Conservation (phyloP, 1,284 basidiomycete genomes). For the Lignosus rhinocerotis region DNA sequence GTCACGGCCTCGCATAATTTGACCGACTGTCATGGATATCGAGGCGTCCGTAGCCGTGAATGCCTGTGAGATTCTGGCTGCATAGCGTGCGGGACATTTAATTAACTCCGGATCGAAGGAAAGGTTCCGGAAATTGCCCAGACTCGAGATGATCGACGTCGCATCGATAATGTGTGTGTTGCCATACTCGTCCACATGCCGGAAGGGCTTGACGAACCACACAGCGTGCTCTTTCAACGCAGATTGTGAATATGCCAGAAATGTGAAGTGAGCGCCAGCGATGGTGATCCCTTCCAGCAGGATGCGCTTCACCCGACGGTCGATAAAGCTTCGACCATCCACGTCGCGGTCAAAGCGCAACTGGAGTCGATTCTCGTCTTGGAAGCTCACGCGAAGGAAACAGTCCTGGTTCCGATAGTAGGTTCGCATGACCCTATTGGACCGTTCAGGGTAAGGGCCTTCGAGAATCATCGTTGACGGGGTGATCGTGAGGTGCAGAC, state of each 20-base stretch:
- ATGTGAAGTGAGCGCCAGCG: constrained; percentile 50
- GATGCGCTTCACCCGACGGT: constrained; percentile 42
- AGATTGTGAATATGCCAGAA: constrained; percentile 59
- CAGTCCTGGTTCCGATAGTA: constrained; percentile 49
- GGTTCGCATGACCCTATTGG: constrained; percentile 61
- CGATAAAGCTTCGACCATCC: constrained; percentile 48
- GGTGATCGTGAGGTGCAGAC: constrained; percentile 57
- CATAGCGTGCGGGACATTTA: constrained; percentile 69
- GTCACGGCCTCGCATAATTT: constrained; percentile 49
- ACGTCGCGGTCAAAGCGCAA: constrained; percentile 56
- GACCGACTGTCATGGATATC: constrained; percentile 51
- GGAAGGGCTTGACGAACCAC: constrained; percentile 60
- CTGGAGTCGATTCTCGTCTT: constrained; percentile 53
- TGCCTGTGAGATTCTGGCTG: constrained; percentile 68
- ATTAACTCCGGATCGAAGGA: constrained; percentile 46
- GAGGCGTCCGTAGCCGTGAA: constrained; percentile 72
- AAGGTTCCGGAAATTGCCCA: constrained; percentile 56
- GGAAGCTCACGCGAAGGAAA: constrained; percentile 67
- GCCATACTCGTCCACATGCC: constrained; percentile 25
- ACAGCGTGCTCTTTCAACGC: constrained; percentile 55
- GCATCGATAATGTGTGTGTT: constrained; percentile 39
- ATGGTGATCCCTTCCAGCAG: constrained; percentile 48
- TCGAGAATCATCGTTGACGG: constrained; percentile 59
- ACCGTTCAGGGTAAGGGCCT: constrained; percentile 65
- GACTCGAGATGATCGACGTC: constrained; percentile 45